Evolutionary conservation across 257 asterid genomes (phyloP), one percentile per base, ranked within the genome.

Genomic region (Lavandula angustifolia): DNA sequence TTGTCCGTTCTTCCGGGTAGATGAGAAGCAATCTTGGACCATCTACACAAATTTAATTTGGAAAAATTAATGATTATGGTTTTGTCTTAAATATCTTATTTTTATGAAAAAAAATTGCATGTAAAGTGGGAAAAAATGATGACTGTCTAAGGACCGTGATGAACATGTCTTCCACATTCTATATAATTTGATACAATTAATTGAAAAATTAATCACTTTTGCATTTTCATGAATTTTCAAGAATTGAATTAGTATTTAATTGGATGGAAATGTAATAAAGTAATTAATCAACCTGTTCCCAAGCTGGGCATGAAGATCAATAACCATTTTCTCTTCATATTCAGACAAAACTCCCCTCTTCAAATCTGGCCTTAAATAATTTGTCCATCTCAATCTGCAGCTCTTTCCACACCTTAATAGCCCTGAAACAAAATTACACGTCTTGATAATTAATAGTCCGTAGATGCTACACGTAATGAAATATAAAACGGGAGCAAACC

Each of bases 271-370:
- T 13, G 7, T 46, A 13, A 62, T 22, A 1, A 17, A 54, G 4
- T 32, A 13, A 48, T 0, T 47, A 18, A 51, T 9, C 7, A 0
- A 87, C 97, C 92, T 87, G 85, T 88, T 88, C 44, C 98, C 98
- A 33, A 91, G 87, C 61, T 84, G 91, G 67, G 95, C 86, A 79
- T 88, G 98, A 27, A 91, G 95, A 77, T 91, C 95, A 80, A 91
- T 91, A 1, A 91, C 98, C 82, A 77, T 79, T 16, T 86, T 86
- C 81, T 91, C 98, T 79, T 91, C 98, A 77, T 68, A 52, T 44
- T 86, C 89, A 4, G 98, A 84, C 6, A 91, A 79, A 9, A 87
- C 77, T 0, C 98, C 98, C 67, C 96, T 81, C 57, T 91, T 91
- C 73, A 91, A 76, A 67, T 85, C 96, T 48, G 98, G 98, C 73